Conservation (phyloP, 768 basidiomycete genomes). For the Mycena haematopus region DNA sequence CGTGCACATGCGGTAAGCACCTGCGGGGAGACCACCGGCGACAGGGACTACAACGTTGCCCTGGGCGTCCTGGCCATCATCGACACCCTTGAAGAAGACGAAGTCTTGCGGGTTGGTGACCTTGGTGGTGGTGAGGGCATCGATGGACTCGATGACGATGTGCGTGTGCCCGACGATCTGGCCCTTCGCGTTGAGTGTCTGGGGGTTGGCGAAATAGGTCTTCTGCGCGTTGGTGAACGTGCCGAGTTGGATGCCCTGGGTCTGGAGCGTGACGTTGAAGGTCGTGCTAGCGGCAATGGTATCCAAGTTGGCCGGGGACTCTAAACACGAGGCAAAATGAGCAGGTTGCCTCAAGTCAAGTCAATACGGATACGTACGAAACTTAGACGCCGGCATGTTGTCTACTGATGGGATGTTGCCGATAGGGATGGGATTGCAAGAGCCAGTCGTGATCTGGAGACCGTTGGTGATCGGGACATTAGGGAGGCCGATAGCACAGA, state of each 20-base stretch:
- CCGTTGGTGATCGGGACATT: conserved; percentile 62
- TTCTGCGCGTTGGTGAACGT: conserved; percentile 62
- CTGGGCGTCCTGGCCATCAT: conserved; percentile 45
- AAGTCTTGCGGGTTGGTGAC: conserved; percentile 58
- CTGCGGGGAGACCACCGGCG: conserved; percentile 59
- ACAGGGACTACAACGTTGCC: conserved; percentile 61
- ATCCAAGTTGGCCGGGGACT: conserved; percentile 48
- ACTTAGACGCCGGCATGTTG: conserved; percentile 58
- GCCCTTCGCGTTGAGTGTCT: conserved; percentile 56
- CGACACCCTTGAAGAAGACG: conserved; percentile 63
- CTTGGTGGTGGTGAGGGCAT: conserved; percentile 48
- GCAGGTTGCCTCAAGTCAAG: not conserved
- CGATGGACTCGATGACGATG: conserved; percentile 59
- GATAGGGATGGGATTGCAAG: conserved; percentile 66
- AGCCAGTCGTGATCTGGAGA: conserved; percentile 55
- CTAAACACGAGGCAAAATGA: conserved; percentile 5
- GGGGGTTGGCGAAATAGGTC: conserved; percentile 64
- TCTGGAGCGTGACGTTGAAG: conserved; percentile 59
- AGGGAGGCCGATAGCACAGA: conserved; percentile 48
- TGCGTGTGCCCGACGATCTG: conserved; percentile 65
- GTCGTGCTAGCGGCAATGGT: conserved; percentile 51
- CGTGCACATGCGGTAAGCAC: conserved; percentile 63
- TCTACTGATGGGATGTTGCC: conserved; percentile 55
- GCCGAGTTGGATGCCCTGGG: conserved; percentile 54
- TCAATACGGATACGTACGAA: conserved; percentile 33